Conservation (phyloP, 176 grass and related monocot species). For the Guadua angustifolia region DNA sequence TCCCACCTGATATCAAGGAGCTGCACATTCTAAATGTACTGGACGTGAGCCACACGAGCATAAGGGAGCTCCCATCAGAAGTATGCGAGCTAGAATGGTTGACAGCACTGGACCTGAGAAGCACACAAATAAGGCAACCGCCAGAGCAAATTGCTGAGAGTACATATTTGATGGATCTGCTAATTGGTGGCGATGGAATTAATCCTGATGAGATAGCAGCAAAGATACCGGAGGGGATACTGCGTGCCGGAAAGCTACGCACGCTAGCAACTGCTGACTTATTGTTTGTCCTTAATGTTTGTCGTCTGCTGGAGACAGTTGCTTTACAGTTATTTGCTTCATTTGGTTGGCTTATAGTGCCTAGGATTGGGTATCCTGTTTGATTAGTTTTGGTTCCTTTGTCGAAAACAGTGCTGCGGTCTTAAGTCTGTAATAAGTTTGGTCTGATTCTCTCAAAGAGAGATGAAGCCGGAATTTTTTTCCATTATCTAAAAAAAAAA, state of each 20-base stretch:
- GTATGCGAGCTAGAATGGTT: fast-evolving
- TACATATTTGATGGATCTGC: fast-evolving
- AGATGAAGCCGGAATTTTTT: too few relatives aligned
- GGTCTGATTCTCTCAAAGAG: too few relatives aligned
- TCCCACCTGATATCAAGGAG: slow-evolving; percentile 7
- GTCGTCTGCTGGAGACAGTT: too few relatives aligned
- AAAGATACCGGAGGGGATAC: not conserved
- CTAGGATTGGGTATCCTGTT: too few relatives aligned
- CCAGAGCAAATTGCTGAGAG: not conserved
- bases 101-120: not conserved
- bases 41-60: not conserved
- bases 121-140: not conserved
- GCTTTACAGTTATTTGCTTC: too few relatives aligned
- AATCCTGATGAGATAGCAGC: not conserved
- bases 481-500: too few relatives aligned
- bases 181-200: not conserved
- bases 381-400: too few relatives aligned
- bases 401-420: too few relatives aligned
- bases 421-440: too few relatives aligned
- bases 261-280: slow-evolving; percentile 20
- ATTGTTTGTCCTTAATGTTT: too few relatives aligned
- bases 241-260: fast-evolving
- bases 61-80: not conserved
- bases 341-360: too few relatives aligned
- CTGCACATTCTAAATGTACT: fast-evolving